Percentiles rank a stretch among this genome's conserved stretches.
These are phyloP conservation scores for Carex scoparia DNA, from an alignment of 176 grass and related monocot genomes.

Conservation along the genomic window DNA sequence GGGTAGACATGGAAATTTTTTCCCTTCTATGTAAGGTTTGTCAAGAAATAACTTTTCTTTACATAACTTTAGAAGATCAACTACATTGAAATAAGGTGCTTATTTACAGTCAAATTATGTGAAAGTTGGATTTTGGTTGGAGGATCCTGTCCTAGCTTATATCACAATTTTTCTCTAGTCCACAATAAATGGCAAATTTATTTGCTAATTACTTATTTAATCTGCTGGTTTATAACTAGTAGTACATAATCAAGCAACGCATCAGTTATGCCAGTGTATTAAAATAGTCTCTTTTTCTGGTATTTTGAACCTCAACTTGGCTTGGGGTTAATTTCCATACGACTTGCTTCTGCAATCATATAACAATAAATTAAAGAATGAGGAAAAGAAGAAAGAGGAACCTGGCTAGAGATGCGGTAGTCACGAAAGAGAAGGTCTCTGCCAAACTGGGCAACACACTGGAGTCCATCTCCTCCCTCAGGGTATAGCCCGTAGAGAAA, in stretches of 20 bases:
- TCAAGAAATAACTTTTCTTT: not conserved
- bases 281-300: not conserved
- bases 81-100: not conserved
- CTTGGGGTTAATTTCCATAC: not conserved
- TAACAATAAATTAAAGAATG: not conserved
- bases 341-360: not conserved
- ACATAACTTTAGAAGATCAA: not conserved
- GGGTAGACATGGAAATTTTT: not conserved
- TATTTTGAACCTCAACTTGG: not conserved
- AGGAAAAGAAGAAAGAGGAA: constrained; percentile 9
- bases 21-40: not conserved
- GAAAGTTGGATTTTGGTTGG: not conserved
- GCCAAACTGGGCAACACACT: constrained; percentile 84
- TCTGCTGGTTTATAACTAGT: not conserved
- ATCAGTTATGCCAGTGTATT: not conserved
- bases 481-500: constrained; percentile 79
- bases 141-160: not conserved
- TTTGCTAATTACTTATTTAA: not conserved
- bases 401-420: constrained; percentile 78
- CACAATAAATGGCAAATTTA: not conserved
- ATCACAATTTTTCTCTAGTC: not conserved
- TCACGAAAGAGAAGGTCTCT: constrained; percentile 90
- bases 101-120: not conserved
- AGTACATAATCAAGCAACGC: not conserved
- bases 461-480: constrained; percentile 53